Evolutionary conservation across 2,329 filamentous ascomycete species (phyloP).

Genomic region (Fusarium cicatricum): DNA sequence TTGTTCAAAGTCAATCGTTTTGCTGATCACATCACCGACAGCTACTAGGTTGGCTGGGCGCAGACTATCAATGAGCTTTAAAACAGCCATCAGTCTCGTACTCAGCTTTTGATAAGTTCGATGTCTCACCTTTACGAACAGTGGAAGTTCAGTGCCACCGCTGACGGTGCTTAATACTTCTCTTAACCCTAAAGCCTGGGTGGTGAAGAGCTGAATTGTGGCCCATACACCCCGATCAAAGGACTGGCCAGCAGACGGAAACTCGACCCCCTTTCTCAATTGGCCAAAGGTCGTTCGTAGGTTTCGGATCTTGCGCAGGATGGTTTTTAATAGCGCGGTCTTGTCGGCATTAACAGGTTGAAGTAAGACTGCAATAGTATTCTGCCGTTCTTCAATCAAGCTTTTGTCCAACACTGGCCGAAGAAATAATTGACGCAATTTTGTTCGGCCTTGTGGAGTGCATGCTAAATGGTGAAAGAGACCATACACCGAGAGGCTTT

Average conservation of each 20-base stretch:
- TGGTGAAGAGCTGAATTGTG: constrained; percentile 75
- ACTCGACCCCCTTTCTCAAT: constrained; percentile 79
- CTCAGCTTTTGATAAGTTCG: constrained; percentile 6
- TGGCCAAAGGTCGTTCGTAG: constrained; percentile 73
- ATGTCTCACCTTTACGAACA: constrained; percentile 56
- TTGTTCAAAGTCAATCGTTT: constrained; percentile 81
- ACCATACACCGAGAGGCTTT: constrained; percentile 84
- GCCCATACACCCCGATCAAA: constrained; percentile 76
- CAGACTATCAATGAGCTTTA: constrained; percentile 66
- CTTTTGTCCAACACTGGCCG: constrained; percentile 75
- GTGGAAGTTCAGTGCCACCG: constrained; percentile 22
- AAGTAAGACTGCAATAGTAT: constrained; percentile 72
- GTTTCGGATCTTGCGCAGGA: constrained; percentile 77
- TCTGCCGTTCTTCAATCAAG: constrained; percentile 75
- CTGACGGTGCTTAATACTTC: constrained; percentile 58
- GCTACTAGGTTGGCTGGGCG: constrained; percentile 66
- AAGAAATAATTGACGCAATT: constrained; percentile 82
- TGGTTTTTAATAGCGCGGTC: constrained; percentile 64
- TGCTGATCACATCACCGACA: constrained; percentile 75
- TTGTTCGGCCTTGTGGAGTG: constrained; percentile 79
- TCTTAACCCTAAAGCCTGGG: constrained; percentile 73
- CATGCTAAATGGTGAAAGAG: constrained; percentile 78
- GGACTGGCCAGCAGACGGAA: constrained; percentile 55
- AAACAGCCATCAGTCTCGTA: constrained; percentile 9
- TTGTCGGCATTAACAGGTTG: constrained; percentile 70